Percentiles rank a stretch among this genome's conserved stretches.
Evolutionary conservation across 2,329 filamentous ascomycete species (phyloP).

Genomic region (Arthrobotrys iridis): DNA sequence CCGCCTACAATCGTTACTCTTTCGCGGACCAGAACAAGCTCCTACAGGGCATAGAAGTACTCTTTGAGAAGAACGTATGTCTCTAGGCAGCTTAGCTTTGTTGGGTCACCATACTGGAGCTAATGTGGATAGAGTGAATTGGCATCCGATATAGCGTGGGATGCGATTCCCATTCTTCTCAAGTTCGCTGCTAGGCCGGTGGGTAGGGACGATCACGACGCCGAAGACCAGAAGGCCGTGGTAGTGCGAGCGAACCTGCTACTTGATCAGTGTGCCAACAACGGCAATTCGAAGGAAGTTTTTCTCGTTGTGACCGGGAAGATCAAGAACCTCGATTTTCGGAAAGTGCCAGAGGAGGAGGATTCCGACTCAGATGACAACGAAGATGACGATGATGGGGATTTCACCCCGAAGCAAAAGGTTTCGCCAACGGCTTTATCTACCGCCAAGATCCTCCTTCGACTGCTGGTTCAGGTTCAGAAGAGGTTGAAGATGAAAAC

Average conservation of each 20-base stretch:
- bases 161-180: conserved; percentile 47
- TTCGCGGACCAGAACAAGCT: conserved; percentile 45
- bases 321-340: conserved; percentile 47
- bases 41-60: conserved; percentile 40
- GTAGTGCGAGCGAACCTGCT: conserved; percentile 36
- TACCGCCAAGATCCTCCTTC: conserved; percentile 40
- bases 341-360: conserved; percentile 30
- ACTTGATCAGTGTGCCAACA: conserved; percentile 28
- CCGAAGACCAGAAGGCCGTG: conserved; percentile 49
- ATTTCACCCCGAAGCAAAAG: conserved; percentile 20
- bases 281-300: conserved; percentile 48
- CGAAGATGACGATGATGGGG: conserved; percentile 29
- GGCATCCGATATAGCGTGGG: conserved; percentile 53
- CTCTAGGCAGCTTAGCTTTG: neutral
- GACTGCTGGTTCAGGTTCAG: conserved; percentile 47
- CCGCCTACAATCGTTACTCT: conserved; percentile 46
- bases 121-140: conserved; percentile 55
- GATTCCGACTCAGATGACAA: conserved; percentile 31
- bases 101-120: neutral
- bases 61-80: conserved; percentile 49
- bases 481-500: conserved; percentile 43
- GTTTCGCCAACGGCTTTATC: conserved; percentile 37
- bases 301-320: conserved; percentile 43
- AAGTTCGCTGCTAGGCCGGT: conserved; percentile 45
- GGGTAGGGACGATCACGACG: conserved; percentile 25